These are phyloP conservation scores for Globomyces sp. DNA, from an alignment of 371 early-diverging fungal genomes.

Conservation along the genomic window DNA sequence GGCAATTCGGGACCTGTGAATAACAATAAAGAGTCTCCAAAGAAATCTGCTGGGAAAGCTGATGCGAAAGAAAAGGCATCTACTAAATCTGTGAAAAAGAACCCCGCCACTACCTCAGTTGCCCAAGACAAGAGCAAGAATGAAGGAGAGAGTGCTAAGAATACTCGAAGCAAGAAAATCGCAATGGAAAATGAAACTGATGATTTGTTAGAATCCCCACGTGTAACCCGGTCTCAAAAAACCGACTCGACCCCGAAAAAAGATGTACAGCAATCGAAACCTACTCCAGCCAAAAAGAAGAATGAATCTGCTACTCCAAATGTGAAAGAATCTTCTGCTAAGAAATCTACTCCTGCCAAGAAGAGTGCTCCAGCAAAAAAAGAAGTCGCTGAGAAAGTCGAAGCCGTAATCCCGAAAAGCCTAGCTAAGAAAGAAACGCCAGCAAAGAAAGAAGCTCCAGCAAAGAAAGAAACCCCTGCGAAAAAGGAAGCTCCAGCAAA, in stretches of 20 bases:
- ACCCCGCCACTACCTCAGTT: background rate
- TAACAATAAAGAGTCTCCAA: background rate
- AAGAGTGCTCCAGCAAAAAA: constrained; percentile 18
- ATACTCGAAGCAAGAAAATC: constrained; percentile 2
- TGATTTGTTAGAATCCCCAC: background rate
- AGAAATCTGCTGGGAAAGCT: background rate
- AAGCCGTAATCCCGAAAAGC: background rate
- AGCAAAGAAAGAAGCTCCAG: constrained; percentile 5
- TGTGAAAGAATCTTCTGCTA: constrained; percentile 5
- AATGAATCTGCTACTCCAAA: background rate
- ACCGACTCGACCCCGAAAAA: background rate
- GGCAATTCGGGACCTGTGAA: background rate
- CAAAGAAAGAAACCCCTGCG: background rate
- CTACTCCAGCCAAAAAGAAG: background rate
- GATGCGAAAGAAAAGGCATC: background rate
- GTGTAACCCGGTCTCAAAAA: background rate
- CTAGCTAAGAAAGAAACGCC: background rate
- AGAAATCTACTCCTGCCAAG: constrained; percentile 9
- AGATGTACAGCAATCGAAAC: background rate
- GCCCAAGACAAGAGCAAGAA: constrained; percentile 7
- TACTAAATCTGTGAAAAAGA: constrained; percentile 6
- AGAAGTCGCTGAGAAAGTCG: constrained; percentile 13
- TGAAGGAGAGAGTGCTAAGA: background rate
- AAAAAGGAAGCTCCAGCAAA: constrained; percentile 2
- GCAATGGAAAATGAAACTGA: constrained; percentile 7